Evolutionary conservation across 2,329 filamentous ascomycete species (phyloP), one percentile per base, ranked within the genome.

Genomic region (Hirsutella minnesotensis): DNA sequence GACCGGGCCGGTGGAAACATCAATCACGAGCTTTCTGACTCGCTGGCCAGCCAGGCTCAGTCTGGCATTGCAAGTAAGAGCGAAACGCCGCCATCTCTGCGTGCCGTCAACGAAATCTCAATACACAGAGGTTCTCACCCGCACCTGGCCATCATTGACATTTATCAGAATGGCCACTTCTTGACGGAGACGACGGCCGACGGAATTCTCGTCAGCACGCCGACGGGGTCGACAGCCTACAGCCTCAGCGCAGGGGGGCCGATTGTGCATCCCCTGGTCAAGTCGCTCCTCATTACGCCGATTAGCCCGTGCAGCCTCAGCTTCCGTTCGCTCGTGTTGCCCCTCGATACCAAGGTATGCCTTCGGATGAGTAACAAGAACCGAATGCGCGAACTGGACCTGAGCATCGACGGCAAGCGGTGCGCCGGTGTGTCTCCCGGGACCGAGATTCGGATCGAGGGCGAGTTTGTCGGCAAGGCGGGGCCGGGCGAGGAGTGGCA

Each of bases 171-270:
- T 53, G 83, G 86, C 29, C 80, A 87, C 43, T 94, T 92, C 54
- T 70, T 98, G 38, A 98, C 92, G 2, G 88, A 95, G 60, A 90
- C 87, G 1, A 89, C 94, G 12, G 90, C 89, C 1, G 92, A 98
- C 60, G 92, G 92, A 40, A 94, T 98, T 61, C 83, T 96, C 37
- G 80, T 96, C 45, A 88, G 84, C 49, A 95, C 90, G 0, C 92
- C 92, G 0, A 98, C 92, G 0, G 92, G 92, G 3, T 94, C 86
- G 34, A 98, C 92, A 0, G 92, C 92, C 1, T 98, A 98, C 67
- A 92, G 84, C 46, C 73, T 98, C n/a, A 92, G 84, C 50, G 85
- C 83, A 3, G 92, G 92, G 3, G 92, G 92, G 1, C 86, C 83
- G 52, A 96, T 98, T 52, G 85, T 96, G 34, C 92, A 98, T 59